These are phyloP conservation scores for Podospora fimiseda DNA, from an alignment of 495 filamentous ascomycete genomes.

Conservation along the genomic window DNA sequence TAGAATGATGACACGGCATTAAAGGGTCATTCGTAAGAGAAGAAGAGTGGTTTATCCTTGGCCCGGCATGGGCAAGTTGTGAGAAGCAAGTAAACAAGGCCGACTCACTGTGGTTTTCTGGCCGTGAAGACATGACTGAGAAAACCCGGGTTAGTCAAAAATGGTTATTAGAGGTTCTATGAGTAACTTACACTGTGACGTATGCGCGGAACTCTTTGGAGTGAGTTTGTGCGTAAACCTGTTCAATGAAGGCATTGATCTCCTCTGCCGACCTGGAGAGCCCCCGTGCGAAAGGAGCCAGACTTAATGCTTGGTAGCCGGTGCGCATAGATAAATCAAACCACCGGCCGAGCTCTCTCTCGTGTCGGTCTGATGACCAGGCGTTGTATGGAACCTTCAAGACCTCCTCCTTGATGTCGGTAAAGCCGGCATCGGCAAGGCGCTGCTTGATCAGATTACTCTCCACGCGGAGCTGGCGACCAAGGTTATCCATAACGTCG, in stretches of 20 bases:
- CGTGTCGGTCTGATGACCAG: slow-evolving; percentile 65
- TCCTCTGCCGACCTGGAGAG: slow-evolving; percentile 58
- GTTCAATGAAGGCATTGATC: slow-evolving; percentile 53
- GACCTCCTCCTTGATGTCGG: slow-evolving; percentile 68
- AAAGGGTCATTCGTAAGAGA: not conserved
- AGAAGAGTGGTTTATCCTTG: not conserved
- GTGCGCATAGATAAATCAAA: slow-evolving; percentile 72
- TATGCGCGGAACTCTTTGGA: slow-evolving; percentile 57
- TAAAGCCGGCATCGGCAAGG: slow-evolving; percentile 70
- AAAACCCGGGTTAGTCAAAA: slow-evolving; percentile 4
- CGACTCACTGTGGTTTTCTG: slow-evolving; percentile 18
- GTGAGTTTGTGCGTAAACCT: slow-evolving; percentile 64
- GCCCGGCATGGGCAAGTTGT: not conserved
- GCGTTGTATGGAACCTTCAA: slow-evolving; percentile 70
- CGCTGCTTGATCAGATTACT: slow-evolving; percentile 54
- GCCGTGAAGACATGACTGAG: slow-evolving; percentile 27
- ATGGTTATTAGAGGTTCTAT: slow-evolving; percentile 16
- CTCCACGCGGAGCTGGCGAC: slow-evolving; percentile 61
- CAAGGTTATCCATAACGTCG: slow-evolving; percentile 59
- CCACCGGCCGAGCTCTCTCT: slow-evolving; percentile 72
- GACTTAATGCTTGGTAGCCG: slow-evolving; percentile 64
- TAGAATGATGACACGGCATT: not conserved
- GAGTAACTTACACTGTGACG: slow-evolving; percentile 61
- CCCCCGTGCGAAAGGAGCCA: slow-evolving; percentile 68
- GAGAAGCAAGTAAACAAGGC: slow-evolving; percentile 2